Conservation (phyloP, 768 basidiomycete species). For the Leucosporidium creatinivorum region DNA sequence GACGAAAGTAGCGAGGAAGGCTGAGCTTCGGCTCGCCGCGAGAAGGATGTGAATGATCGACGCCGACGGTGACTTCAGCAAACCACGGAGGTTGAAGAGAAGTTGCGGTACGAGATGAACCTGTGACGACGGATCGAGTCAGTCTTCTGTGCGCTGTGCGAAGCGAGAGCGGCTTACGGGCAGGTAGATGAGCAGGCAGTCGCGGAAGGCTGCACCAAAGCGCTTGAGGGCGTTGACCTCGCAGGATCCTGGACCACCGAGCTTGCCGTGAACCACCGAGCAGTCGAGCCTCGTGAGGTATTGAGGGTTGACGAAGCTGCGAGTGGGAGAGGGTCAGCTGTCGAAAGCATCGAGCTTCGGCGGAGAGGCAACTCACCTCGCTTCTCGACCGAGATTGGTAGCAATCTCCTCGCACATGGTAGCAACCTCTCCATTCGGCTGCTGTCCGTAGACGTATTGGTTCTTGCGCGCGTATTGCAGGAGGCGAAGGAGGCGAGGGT, state of each 20-base stretch:
- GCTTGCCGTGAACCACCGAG: constrained; percentile 24
- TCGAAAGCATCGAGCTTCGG: neutral
- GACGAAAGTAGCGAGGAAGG: constrained; percentile 36
- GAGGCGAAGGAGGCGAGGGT: constrained; percentile 24
- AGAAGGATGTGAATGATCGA: constrained; percentile 20
- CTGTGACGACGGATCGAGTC: neutral
- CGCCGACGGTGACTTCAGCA: constrained; percentile 2
- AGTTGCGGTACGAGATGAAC: constrained; percentile 32
- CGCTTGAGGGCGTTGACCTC: constrained; percentile 26
- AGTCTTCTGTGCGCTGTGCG: neutral
- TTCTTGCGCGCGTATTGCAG: constrained; percentile 22
- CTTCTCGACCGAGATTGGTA: neutral
- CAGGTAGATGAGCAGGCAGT: constrained; percentile 31
- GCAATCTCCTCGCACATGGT: constrained; percentile 19
- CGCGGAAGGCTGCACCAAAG: constrained; percentile 25
- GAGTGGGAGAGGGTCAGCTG: too few relatives aligned
- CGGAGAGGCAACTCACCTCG: neutral
- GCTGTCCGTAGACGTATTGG: constrained; percentile 27
- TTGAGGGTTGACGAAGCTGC: constrained; percentile 15
- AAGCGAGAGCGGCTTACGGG: constrained; percentile 15
- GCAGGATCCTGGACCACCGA: constrained; percentile 29
- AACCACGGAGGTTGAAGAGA: constrained; percentile 24
- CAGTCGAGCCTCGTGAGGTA: constrained; percentile 26
- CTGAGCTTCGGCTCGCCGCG: constrained; percentile 29
- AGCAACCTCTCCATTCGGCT: constrained; percentile 4